A percentile compares a stretch with the other conserved stretches of the same genome.
Evolutionary conservation across 805 yeast genomes (phyloP).

Genomic region (Ogataea polymorpha): DNA sequence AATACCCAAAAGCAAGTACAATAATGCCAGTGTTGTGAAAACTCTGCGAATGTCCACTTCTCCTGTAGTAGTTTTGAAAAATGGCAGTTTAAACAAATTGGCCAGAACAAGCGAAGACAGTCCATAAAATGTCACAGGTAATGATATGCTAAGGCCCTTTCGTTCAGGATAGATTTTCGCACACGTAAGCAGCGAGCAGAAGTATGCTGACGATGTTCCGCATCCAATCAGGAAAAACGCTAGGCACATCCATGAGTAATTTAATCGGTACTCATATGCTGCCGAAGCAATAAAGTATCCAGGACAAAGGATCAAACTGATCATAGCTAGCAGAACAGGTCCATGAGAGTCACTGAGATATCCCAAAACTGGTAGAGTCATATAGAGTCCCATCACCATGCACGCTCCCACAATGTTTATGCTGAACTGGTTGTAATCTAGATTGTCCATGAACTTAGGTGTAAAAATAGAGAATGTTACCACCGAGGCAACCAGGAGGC

Average conservation of each 20-base stretch:
- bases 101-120: slow-evolving; percentile 74
- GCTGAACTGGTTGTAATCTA: slow-evolving; percentile 60
- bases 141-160: slow-evolving; percentile 78
- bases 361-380: slow-evolving; percentile 80
- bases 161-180: slow-evolving; percentile 78
- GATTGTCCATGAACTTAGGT: slow-evolving; percentile 55
- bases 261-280: slow-evolving; percentile 29
- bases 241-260: slow-evolving; percentile 38
- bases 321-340: slow-evolving; percentile 63
- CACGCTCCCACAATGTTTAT: slow-evolving; percentile 71
- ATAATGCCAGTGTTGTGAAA: slow-evolving; percentile 48
- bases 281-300: slow-evolving; percentile 56
- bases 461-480: slow-evolving; percentile 79
- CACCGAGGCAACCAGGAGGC: slow-evolving; percentile 80
- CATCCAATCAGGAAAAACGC: slow-evolving; percentile 62
- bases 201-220: slow-evolving; percentile 71
- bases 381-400: slow-evolving; percentile 77
- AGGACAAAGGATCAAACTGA: slow-evolving; percentile 63
- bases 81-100: slow-evolving; percentile 45
- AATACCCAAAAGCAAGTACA: slow-evolving; percentile 55
- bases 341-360: slow-evolving; percentile 83
- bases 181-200: slow-evolving; percentile 71
- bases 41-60: slow-evolving; percentile 47
- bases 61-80: slow-evolving; percentile 31
- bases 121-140: slow-evolving; percentile 89